Base-by-base conservation (phyloP, 441 rosid genomes). In the Mallotus repandus region DNA sequence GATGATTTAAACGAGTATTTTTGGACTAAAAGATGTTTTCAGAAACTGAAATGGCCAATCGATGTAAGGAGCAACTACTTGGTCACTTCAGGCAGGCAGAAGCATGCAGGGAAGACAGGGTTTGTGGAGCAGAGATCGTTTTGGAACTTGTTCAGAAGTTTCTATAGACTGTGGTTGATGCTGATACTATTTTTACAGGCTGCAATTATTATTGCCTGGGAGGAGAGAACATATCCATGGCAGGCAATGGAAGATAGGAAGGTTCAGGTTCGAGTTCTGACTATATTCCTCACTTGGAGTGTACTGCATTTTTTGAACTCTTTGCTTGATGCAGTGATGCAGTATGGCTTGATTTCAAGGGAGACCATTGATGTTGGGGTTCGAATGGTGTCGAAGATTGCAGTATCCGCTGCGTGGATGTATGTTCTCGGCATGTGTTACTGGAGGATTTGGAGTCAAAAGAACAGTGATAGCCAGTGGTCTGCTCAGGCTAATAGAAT, bases 81-180 rank as follows among this genome's bases (percentile, higher is more conserved):
- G 25, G 85, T 82, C 52, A 68, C 74, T 19, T 78, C 87, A 32
- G 81, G 75, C 43, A 78, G 53, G 71, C 76, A 84, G 41, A 84
- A 89, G 63, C 90, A 81, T 63, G 91, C 90, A 7, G 93, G 97
- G 35, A 94, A 94, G 79, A 94, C 96, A 0, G 98, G 98, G 32
- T 94, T 91, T 60, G 98, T 94, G 61, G 98, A 94, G 86, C 90
- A 89, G 48, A 84, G 98, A 81, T 90, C 98, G 53, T 94, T 94
- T 75, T 91, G 90, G 86, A 90, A 90, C 56, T 77, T 94, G 64
- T 79, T 77, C 65, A 66, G 98, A 85, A 93, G 94, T 75, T 93
- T 93, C 70, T 94, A 93, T 66, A 76, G 98, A 78, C 72, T 93
- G 63, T 93, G 98, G 98, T 87, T 93, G 74, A 91, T 91, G 96